A percentile compares a stretch with the other conserved stretches of the same genome.
Evolutionary conservation across 441 rosid species (phyloP).

Genomic region (Geranium incanum): DNA sequence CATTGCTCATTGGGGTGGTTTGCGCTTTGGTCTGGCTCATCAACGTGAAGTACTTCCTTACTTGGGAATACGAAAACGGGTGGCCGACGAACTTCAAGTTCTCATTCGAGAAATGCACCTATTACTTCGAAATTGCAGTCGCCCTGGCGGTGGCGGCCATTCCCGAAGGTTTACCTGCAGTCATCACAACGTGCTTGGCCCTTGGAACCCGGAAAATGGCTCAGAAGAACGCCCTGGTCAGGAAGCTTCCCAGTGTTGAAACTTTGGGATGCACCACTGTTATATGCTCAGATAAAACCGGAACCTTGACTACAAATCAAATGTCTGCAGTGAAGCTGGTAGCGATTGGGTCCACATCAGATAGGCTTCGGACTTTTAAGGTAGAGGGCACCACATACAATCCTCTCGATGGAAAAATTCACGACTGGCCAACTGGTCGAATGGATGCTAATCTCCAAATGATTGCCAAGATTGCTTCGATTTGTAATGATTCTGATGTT

Average conservation of each 20-base stretch:
- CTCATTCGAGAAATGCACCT: constrained; percentile 38
- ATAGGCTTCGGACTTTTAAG: constrained; percentile 28
- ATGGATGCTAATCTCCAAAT: constrained; percentile 42
- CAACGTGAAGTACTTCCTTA: constrained; percentile 19
- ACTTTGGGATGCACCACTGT: constrained; percentile 45
- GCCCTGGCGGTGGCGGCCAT: too few relatives aligned
- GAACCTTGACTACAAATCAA: constrained; percentile 45
- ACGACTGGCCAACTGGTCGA: constrained; percentile 30
- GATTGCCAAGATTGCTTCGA: constrained; percentile 38
- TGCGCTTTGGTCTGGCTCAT: too few relatives aligned
- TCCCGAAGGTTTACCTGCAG: constrained; percentile 36
- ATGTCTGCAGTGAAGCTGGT: constrained; percentile 40
- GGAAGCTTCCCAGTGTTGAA: constrained; percentile 45
- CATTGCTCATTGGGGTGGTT: too few relatives aligned
- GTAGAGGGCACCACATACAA: constrained; percentile 42
- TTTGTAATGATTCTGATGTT: constrained; percentile 38
- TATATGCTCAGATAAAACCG: constrained; percentile 45
- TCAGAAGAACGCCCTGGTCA: constrained; percentile 28
- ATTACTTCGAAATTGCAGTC: too few relatives aligned
- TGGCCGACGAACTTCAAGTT: constrained; percentile 40
- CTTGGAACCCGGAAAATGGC: constrained; percentile 33
- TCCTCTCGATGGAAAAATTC: constrained; percentile 37
- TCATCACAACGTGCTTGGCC: constrained; percentile 42
- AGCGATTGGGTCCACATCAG: constrained; percentile 24
- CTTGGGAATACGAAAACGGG: constrained; percentile 37